These are phyloP conservation scores for Trichoderma pleuroti DNA, from an alignment of 2,329 filamentous ascomycete species.

Conservation along the genomic window DNA sequence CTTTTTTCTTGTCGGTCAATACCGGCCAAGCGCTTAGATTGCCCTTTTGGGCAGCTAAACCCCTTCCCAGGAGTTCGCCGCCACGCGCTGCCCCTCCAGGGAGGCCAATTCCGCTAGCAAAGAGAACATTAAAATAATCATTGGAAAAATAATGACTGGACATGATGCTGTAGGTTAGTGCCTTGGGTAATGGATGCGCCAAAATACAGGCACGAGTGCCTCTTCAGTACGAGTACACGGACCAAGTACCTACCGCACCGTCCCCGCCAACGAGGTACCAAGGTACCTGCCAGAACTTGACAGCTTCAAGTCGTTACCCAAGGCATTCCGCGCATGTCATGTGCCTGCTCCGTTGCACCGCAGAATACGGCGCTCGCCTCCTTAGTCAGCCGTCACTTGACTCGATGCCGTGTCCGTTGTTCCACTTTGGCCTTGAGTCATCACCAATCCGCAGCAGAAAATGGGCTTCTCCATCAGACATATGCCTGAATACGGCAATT, in stretches of 20 bases:
- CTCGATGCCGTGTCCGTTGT: not conserved
- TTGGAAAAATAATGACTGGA: not conserved
- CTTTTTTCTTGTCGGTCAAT: not conserved
- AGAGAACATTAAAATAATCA: not conserved
- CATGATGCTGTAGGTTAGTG: not conserved
- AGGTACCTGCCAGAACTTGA: not conserved
- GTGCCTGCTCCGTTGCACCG: not conserved
- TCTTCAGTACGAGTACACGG: not conserved
- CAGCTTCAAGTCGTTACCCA: not conserved
- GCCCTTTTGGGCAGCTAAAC: not conserved
- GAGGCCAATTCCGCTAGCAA: not conserved
- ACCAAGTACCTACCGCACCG: not conserved
- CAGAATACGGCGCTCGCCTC: not conserved
- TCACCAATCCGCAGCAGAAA: not conserved
- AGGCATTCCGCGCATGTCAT: slow-evolving; percentile 2
- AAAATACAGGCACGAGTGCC: not conserved
- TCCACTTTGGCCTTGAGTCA: not conserved
- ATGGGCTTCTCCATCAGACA: not conserved
- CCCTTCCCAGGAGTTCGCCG: not conserved
- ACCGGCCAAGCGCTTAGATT: not conserved
- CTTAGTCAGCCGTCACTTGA: slow-evolving; percentile 14
- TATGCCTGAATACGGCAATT: slow-evolving; percentile 1
- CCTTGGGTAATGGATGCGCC: not conserved
- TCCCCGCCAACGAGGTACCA: not conserved
- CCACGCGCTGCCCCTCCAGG: not conserved